Evolutionary conservation across 2,329 filamentous ascomycete species (phyloP).

Genomic region (Colletotrichum camelliae): DNA sequence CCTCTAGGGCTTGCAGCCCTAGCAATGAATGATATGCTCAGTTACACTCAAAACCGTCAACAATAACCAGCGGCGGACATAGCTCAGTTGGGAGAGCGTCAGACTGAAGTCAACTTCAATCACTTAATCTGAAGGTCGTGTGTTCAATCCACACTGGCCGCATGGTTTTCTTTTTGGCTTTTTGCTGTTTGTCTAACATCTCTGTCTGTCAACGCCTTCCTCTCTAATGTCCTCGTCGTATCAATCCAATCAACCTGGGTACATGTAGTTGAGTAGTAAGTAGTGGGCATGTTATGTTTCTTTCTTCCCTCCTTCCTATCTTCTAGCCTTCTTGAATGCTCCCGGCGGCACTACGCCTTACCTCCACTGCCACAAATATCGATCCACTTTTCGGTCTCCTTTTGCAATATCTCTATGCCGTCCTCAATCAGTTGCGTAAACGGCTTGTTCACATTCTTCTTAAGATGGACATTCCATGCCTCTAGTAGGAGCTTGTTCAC

Average conservation of each 20-base stretch:
- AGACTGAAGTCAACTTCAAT: constrained; percentile 21
- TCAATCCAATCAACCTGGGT: not conserved
- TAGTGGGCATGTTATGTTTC: not conserved
- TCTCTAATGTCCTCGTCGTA: not conserved
- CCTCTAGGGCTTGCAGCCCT: constrained; percentile 1
- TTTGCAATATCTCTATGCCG: constrained; percentile 24
- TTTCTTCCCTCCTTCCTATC: not conserved
- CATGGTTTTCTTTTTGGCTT: not conserved
- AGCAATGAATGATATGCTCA: not conserved
- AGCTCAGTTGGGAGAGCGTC: constrained; percentile 23
- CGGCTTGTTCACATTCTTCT: constrained; percentile 24
- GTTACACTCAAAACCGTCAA: fast-evolving
- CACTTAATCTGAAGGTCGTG: constrained; percentile 19
- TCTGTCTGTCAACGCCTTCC: fast-evolving
- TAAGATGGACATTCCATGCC: constrained; percentile 6
- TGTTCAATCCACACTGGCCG: constrained; percentile 23
- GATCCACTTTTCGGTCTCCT: constrained; percentile 27
- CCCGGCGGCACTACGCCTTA: constrained; percentile 14
- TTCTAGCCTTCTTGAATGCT: not conserved
- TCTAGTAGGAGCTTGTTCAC: constrained; percentile 20
- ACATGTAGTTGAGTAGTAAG: too few relatives aligned
- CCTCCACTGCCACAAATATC: constrained; percentile 28
- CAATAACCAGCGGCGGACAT: constrained; percentile 14
- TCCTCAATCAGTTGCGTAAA: constrained; percentile 29
- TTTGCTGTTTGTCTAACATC: not conserved